phyloP scores from a whole-genome alignment of 202 grass and related monocot species.

The Brachypodium distachyon region DNA sequence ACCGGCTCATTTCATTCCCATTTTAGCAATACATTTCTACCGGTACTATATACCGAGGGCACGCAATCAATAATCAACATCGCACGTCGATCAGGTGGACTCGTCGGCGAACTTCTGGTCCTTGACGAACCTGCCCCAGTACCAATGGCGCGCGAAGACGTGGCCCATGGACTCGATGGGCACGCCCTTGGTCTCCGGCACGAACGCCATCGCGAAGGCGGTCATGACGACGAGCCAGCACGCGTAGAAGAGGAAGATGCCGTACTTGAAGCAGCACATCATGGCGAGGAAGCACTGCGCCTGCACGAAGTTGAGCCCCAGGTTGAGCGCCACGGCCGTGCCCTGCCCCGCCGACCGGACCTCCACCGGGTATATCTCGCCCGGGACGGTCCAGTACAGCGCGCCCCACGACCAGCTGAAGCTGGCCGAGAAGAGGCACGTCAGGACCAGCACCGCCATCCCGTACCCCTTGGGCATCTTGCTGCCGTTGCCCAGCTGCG shows the following conservation, averaged over 20 bases:
- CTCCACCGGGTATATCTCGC: constrained; percentile 92
- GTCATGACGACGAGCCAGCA: constrained; percentile 80
- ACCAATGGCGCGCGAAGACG: constrained; percentile 75
- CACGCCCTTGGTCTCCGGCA: constrained; percentile 87
- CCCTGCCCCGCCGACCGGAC: constrained; percentile 78
- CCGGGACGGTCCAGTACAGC: constrained; percentile 66
- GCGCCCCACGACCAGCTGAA: constrained; percentile 98
- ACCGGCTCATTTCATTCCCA: too few relatives aligned
- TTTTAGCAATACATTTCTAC: too few relatives aligned
- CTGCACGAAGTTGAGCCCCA: constrained; percentile 88
- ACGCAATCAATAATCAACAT: neutral
- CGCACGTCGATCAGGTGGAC: neutral
- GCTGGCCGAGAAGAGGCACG: constrained; percentile 58
- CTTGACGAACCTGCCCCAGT: constrained; percentile 68
- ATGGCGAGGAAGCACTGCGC: constrained; percentile 85
- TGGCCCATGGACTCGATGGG: constrained; percentile 66
- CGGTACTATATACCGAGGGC: neutral
- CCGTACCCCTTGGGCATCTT: constrained; percentile 49
- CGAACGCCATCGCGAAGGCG: constrained; percentile 56
- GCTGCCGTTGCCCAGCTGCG: constrained; percentile 34
- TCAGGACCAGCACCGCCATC: constrained; percentile 52
- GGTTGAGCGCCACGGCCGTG: constrained; percentile 67
- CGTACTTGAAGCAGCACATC: constrained; percentile 77
- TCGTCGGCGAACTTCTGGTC: constrained; percentile 11
- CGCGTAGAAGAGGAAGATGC: constrained; percentile 68